Evolutionary conservation across 148 eudicot species (phyloP).

Genomic region (Agrostemma githago): DNA sequence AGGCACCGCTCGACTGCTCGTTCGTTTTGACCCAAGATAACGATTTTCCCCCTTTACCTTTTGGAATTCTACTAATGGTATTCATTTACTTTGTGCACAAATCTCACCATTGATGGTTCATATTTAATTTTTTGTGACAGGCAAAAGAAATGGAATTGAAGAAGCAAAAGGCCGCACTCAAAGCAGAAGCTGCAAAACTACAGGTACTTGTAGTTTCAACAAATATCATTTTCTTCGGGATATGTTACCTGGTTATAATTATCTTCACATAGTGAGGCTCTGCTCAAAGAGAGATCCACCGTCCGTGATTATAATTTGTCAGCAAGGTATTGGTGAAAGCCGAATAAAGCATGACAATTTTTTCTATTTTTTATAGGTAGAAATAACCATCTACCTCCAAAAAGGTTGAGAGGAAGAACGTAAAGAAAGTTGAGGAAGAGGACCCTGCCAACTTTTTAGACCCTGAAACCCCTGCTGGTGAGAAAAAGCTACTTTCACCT

Average conservation of each 20-base stretch:
- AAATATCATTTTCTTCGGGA: not conserved
- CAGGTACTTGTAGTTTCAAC: constrained; percentile 36
- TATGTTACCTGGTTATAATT: not conserved
- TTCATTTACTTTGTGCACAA: not conserved
- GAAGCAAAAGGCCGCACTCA: constrained; percentile 77
- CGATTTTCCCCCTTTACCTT: too few relatives aligned
- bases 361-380: constrained; percentile 24
- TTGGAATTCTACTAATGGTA: too few relatives aligned
- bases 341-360: not conserved
- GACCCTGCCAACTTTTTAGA: constrained; percentile 67
- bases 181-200: constrained; percentile 71
- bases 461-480: constrained; percentile 70
- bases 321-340: too few relatives aligned
- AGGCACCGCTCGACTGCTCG: too few relatives aligned
- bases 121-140: constrained; percentile 22
- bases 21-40: too few relatives aligned
- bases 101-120: not conserved
- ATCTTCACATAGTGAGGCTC: not conserved
- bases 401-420: constrained; percentile 51
- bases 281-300: not conserved
- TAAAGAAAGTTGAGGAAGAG: constrained; percentile 59
- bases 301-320: not conserved
- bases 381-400: constrained; percentile 56
- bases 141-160: constrained; percentile 70
- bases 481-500: constrained; percentile 76